Conservation (phyloP, 2,329 filamentous ascomycete species). For the Fusarium mundagurra region DNA sequence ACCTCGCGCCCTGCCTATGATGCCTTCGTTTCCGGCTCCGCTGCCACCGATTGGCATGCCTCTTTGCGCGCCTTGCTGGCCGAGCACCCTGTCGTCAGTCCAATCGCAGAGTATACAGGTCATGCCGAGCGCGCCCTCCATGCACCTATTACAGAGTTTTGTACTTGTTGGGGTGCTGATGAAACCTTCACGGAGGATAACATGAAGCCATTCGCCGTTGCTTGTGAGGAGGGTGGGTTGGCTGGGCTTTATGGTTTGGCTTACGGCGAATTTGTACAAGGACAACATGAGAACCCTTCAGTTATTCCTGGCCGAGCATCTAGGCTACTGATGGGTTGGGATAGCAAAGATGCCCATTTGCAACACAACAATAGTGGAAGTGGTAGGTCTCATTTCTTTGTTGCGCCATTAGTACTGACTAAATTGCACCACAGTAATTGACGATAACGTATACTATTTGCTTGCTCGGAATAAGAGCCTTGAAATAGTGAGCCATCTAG, state of each 20-base stretch:
- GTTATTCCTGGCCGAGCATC: slow-evolving; percentile 45
- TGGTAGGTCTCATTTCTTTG: slow-evolving; percentile 33
- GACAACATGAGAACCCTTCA: slow-evolving; percentile 42
- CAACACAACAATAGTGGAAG: slow-evolving; percentile 46
- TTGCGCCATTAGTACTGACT: not conserved
- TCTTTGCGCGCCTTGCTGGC: slow-evolving; percentile 48
- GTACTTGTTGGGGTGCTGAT: slow-evolving; percentile 48
- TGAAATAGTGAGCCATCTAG: slow-evolving; percentile 45
- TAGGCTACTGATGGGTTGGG: slow-evolving; percentile 52
- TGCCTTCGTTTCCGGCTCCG: slow-evolving; percentile 54
- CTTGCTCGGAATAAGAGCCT: slow-evolving; percentile 44
- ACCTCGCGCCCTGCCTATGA: slow-evolving; percentile 46
- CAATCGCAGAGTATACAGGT: slow-evolving; percentile 28
- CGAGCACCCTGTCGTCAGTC: slow-evolving; percentile 39
- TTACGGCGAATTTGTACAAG: slow-evolving; percentile 48
- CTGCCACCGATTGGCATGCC: slow-evolving; percentile 53
- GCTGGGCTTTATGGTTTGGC: slow-evolving; percentile 47
- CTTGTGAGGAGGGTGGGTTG: slow-evolving; percentile 37
- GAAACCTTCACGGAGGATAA: slow-evolving; percentile 45
- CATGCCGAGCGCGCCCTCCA: slow-evolving; percentile 43
- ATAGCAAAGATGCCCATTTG: slow-evolving; percentile 51
- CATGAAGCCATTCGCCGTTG: slow-evolving; percentile 44
- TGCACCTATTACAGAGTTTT: slow-evolving; percentile 52
- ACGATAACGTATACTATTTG: slow-evolving; percentile 49
- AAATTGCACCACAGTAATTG: slow-evolving; percentile 44